Conservation (phyloP, 2,329 filamentous ascomycete genomes). For the Alternaria rosae region DNA sequence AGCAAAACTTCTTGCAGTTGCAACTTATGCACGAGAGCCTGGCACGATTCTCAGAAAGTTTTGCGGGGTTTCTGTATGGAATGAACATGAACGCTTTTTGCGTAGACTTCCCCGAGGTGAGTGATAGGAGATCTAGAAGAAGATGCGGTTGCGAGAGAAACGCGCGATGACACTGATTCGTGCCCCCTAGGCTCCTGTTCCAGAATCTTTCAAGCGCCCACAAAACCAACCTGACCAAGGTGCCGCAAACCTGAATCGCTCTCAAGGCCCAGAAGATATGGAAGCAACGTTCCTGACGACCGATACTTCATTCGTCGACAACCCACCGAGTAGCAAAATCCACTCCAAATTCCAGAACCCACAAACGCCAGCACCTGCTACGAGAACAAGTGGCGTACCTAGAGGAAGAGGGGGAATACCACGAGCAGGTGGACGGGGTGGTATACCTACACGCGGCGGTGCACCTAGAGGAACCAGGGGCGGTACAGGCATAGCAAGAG, state of each 20-base stretch:
- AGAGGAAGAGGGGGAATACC: constrained; percentile 47
- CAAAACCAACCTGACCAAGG: constrained; percentile 38
- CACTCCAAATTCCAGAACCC: constrained; percentile 52
- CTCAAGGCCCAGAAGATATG: constrained; percentile 53
- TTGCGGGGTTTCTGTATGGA: constrained; percentile 93
- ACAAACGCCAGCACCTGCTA: constrained; percentile 39
- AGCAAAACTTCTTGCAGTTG: constrained; percentile 97
- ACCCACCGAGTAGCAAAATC: constrained; percentile 69
- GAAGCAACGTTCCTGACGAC: constrained; percentile 95
- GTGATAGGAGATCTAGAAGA: constrained; percentile 5
- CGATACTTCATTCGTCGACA: constrained; percentile 89
- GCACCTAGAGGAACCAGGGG: constrained; percentile 41
- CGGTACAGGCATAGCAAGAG: constrained; percentile 50
- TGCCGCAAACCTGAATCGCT: constrained; percentile 28
- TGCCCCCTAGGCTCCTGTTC: constrained; percentile 75
- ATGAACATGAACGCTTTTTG: constrained; percentile 99
- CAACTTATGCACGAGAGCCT: constrained; percentile 97
- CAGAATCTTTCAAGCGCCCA: constrained; percentile 75
- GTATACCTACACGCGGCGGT: constrained; percentile 46
- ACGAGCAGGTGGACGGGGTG: constrained; percentile 41
- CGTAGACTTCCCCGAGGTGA: constrained; percentile 93
- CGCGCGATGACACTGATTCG: neutral
- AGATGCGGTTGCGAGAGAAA: neutral
- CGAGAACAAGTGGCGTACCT: constrained; percentile 25
- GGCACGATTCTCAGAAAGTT: constrained; percentile 92